Evolutionary conservation across 2,329 filamentous ascomycete species (phyloP).

Genomic region (Ceratocystis diversiconidia): DNA sequence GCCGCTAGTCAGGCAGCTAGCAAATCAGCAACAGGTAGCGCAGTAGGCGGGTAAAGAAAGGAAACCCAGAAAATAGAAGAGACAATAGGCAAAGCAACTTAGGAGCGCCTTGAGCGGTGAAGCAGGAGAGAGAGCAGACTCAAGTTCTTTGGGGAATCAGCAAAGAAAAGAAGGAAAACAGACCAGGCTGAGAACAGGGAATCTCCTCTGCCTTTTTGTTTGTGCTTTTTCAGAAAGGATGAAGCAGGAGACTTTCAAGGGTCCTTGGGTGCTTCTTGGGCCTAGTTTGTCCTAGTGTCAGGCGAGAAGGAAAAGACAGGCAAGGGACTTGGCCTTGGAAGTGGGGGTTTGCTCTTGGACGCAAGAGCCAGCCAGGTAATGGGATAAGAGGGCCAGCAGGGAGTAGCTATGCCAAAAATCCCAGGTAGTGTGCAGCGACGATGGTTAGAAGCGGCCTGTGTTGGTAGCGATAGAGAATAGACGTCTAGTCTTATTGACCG

Average conservation of each 20-base stretch:
- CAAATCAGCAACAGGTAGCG: neutral
- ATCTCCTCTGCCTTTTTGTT: neutral
- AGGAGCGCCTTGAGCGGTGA: slow-evolving; percentile 13
- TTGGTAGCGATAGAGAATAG: neutral
- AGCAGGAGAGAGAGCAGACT: neutral
- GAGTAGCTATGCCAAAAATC: neutral
- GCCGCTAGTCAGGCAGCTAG: neutral
- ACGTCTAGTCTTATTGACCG: neutral
- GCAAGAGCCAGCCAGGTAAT: neutral
- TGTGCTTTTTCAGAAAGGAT: neutral
- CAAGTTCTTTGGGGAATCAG: neutral
- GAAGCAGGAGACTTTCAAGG: neutral
- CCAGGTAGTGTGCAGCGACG: neutral
- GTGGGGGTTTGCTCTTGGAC: neutral
- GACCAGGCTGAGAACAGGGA: neutral
- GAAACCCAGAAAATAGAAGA: neutral
- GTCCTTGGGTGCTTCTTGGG: neutral
- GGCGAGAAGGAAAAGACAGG: neutral
- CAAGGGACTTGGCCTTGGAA: slow-evolving; percentile 6
- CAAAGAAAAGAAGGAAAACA: neutral
- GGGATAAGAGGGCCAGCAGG: neutral
- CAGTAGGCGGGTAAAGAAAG: slow-evolving; percentile 6
- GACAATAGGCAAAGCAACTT: slow-evolving; percentile 6
- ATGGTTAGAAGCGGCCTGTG: neutral
- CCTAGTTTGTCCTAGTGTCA: slow-evolving; percentile 5